Evolutionary conservation across 2,329 filamentous ascomycete species (phyloP).

Genomic region (Corinectria fuckeliana): DNA sequence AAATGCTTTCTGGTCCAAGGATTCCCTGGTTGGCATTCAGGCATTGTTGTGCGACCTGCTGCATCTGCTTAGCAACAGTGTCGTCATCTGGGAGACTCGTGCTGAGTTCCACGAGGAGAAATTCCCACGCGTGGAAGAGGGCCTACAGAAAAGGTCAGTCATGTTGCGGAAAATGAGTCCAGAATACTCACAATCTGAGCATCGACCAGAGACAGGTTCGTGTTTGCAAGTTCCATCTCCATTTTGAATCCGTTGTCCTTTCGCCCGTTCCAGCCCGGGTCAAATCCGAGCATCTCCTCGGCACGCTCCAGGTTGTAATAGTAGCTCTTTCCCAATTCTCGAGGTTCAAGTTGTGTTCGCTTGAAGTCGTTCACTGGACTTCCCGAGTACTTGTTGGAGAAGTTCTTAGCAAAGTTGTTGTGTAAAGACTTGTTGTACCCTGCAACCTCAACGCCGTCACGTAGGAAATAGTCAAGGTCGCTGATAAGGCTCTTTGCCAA

Average conservation of each 20-base stretch:
- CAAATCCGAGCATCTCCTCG: slow-evolving; percentile 75
- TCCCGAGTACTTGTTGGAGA: slow-evolving; percentile 76
- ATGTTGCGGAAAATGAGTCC: slow-evolving; percentile 6
- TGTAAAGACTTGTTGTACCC: slow-evolving; percentile 90
- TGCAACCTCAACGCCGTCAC: slow-evolving; percentile 78
- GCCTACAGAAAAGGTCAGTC: slow-evolving; percentile 55
- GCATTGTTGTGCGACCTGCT: slow-evolving; percentile 78
- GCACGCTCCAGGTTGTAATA: slow-evolving; percentile 85
- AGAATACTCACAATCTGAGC: slow-evolving; percentile 82
- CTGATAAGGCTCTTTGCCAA: slow-evolving; percentile 76
- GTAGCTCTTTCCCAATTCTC: slow-evolving; percentile 75
- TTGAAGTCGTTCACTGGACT: slow-evolving; percentile 82
- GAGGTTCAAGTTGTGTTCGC: slow-evolving; percentile 70
- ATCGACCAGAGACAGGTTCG: slow-evolving; percentile 90
- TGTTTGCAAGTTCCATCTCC: slow-evolving; percentile 86
- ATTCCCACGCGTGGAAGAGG: slow-evolving; percentile 89
- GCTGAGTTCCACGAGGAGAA: slow-evolving; percentile 83
- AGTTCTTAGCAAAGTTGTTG: slow-evolving; percentile 82
- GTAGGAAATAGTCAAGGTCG: slow-evolving; percentile 79
- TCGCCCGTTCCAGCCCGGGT: slow-evolving; percentile 77
- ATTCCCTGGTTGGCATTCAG: slow-evolving; percentile 77
- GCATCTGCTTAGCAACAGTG: slow-evolving; percentile 70
- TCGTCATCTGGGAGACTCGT: slow-evolving; percentile 61
- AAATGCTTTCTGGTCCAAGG: slow-evolving; percentile 80
- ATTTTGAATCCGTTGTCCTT: slow-evolving; percentile 75